Evolutionary conservation across 768 basidiomycete genomes (phyloP), one percentile per base, ranked within the genome.

Genomic region (Trametes cinnabarina): DNA sequence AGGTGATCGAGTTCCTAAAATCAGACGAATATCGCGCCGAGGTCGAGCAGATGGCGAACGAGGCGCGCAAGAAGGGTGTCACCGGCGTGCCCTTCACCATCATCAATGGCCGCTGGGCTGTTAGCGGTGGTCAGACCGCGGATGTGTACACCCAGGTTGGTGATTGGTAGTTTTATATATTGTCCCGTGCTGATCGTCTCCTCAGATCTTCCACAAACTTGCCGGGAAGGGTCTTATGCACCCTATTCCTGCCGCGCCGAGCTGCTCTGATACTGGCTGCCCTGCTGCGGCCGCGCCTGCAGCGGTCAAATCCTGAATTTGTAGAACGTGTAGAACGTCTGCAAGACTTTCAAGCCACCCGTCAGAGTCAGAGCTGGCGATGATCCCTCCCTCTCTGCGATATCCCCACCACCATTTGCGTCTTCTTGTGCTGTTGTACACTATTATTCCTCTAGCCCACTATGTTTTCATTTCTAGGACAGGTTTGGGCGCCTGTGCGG

Each of bases 21-120:
- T 83, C 86, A 3, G 78, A 86, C 66, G 87, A 88, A 64, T 74
- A 86, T 55, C 76, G 80, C 64, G 76, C 79, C 51, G 87, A 89
- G 62, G 84, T 92, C 1, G 74, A 84, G 59, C 73, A 75, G 10
- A 82, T 86, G 72, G 85, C 84, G 64, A 76, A 78, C 9, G 79
- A 82, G 47, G 87, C 87, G 39, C 80, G 84, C 52, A 72, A 75
- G 40, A 80, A 84, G 55, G 90, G 90, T 17, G 82, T 93, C 49
- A 84, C 82, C 5, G 90, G 90, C 37, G 88, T 93, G 3, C 91
- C 91, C 8, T 83, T 90, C 75, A 86, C 84, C 25, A 82, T 92
- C 65, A 86, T 92, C 63, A 84, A 91, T 68, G 81, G 83, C 12
- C 86, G 85, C 67, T 92, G 87, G 85, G 88, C 85, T 5, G 79